phyloP scores from a whole-genome alignment of 2,329 filamentous ascomycete genomes.

The Aspergillaceae sp. region DNA sequence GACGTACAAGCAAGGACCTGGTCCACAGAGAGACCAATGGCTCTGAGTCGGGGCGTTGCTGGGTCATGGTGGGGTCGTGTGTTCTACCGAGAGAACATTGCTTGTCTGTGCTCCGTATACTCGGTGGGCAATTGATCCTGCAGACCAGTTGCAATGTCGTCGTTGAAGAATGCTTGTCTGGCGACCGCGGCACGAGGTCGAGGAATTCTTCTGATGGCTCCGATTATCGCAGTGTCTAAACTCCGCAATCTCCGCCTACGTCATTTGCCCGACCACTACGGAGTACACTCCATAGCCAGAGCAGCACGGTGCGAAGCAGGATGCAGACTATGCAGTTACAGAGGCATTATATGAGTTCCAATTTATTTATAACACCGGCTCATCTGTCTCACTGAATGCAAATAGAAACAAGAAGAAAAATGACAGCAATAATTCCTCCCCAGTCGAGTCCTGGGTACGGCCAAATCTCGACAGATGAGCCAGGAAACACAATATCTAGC shows the following conservation, averaged over 20 bases:
- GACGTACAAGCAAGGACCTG: constrained; percentile 32
- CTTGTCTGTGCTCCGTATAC: background rate
- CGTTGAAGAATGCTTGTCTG: background rate
- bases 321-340: background rate
- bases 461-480: background rate
- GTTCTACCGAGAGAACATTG: background rate
- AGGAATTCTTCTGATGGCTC: constrained; percentile 3
- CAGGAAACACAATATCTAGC: constrained; percentile 2
- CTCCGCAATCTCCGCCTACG: constrained; percentile 16
- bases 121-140: no score
- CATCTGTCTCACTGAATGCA: constrained; percentile 4
- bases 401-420: constrained; percentile 6
- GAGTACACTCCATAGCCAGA: background rate
- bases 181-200: background rate
- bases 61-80: constrained; percentile 14
- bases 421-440: background rate
- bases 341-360: background rate
- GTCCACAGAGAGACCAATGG: constrained; percentile 36
- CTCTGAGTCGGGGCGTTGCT: constrained; percentile 19
- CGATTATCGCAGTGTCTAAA: constrained; percentile 12
- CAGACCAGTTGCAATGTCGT: background rate
- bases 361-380: constrained; percentile 10
- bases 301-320: no score
- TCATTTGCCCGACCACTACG: constrained; percentile 1
- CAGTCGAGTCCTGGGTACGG: constrained; percentile 1